Conservation (phyloP, 805 yeast genomes). For the Yarrowia keelungensis region DNA sequence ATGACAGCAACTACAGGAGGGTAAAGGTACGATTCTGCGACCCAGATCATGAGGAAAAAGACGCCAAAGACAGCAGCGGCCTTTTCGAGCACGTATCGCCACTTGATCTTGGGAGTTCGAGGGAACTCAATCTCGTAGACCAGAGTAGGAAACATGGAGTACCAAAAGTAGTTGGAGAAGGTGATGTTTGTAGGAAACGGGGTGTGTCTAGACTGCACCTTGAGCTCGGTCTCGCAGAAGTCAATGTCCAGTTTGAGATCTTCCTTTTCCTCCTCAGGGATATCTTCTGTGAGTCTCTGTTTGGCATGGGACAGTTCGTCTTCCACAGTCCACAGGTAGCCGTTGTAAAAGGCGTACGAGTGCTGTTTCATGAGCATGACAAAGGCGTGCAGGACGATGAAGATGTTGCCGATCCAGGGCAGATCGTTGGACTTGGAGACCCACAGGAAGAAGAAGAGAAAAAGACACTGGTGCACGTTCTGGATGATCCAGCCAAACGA, state of each 20-base stretch:
- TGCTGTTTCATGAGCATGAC: conserved; percentile 95
- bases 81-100: conserved; percentile 72
- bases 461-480: conserved; percentile 61
- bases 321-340: conserved; percentile 64
- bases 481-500: conserved; percentile 69
- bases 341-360: conserved; percentile 90
- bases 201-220: conserved; percentile 57
- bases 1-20: conserved; percentile 73
- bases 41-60: conserved; percentile 77
- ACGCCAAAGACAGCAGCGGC: conserved; percentile 85
- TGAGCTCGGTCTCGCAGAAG: conserved; percentile 77
- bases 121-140: conserved; percentile 78
- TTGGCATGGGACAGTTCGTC: conserved; percentile 42
- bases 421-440: conserved; percentile 63
- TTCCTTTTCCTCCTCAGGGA: conserved; percentile 42
- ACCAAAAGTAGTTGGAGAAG: conserved; percentile 70
- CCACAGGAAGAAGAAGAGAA: conserved; percentile 60
- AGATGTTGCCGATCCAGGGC: conserved; percentile 93
- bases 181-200: conserved; percentile 78
- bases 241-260: conserved; percentile 58
- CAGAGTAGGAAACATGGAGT: conserved; percentile 86
- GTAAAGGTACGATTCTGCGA: conserved; percentile 76
- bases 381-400: conserved; percentile 79
- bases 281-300: conserved; percentile 29
- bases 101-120: conserved; percentile 70